These are phyloP conservation scores for Dioszegia aurantiaca DNA, from an alignment of 768 basidiomycete genomes.

Conservation along the genomic window DNA sequence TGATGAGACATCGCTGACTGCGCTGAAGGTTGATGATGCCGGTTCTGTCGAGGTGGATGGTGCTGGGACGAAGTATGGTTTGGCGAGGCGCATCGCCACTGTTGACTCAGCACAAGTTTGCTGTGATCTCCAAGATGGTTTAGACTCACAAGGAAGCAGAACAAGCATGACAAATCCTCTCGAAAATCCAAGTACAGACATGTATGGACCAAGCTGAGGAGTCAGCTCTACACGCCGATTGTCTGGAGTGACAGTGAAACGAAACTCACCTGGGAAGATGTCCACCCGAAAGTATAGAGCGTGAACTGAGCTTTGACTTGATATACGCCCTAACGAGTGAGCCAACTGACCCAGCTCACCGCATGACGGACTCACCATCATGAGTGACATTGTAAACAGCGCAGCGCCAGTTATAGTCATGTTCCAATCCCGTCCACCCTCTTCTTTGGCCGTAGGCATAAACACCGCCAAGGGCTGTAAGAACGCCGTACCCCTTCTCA, in stretches of 20 bases:
- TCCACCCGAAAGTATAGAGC: conserved; percentile 50
- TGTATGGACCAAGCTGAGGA: conserved; percentile 46
- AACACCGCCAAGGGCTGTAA: conserved; percentile 70
- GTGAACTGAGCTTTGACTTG: conserved; percentile 44
- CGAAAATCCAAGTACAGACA: conserved; percentile 39
- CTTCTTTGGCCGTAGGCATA: conserved; percentile 57
- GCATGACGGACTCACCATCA: conserved; percentile 57
- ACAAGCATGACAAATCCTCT: conserved; percentile 40
- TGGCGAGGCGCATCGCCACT: conserved; percentile 46
- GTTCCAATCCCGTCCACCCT: conserved; percentile 64
- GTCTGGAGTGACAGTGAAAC: conserved; percentile 7
- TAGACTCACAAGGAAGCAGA: conserved; percentile 42
- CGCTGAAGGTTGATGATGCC: conserved; percentile 7
- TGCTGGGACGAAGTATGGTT: conserved; percentile 32
- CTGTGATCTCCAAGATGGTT: background rate
- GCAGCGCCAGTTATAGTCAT: conserved; percentile 66
- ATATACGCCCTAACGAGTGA: conserved; percentile 36
- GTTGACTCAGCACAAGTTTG: background rate
- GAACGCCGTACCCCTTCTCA: conserved; percentile 56
- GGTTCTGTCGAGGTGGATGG: background rate
- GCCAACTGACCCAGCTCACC: background rate
- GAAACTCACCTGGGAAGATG: conserved; percentile 42
- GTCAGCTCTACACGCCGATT: background rate
- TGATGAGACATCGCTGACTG: background rate
- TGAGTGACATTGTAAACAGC: conserved; percentile 64